Base-by-base conservation (phyloP, 768 basidiomycete species). In the Auricularia auricula-judae region DNA sequence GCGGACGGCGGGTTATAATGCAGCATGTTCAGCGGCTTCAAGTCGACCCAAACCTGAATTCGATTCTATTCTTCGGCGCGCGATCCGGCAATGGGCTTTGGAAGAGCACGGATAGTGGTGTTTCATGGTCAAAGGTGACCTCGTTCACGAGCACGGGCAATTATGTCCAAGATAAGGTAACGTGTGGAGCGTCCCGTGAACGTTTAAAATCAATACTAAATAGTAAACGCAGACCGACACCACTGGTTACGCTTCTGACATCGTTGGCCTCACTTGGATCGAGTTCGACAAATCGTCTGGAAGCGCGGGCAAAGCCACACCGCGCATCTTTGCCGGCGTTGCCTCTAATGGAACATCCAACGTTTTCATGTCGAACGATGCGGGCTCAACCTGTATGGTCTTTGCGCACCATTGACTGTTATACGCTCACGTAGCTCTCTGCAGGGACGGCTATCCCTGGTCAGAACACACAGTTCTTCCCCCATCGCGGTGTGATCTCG, bases 261-360 rank as follows among this genome's bases (percentile, higher is more conserved):
- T 71, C 44, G 71, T 76, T 36, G 77, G 77, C 44, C 77, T 86
- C 62, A 72, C 84, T n/a, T 87, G 81, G 79, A 83, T 87, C 36
- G 86, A 84, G 0, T 86, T 86, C 67, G 85, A 86, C 68, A 74
- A 79, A 53, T 78, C 83, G 4, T 81, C 84, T n/a, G 83, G 84
- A 4, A 73, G 77, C 2, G 75, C 77, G 34, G 84, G 85, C 23
- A 71, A 70, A 4, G 76, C 85, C 0, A 86, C 85, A 14, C 82
- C 79, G 35, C 81, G 85, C 59, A 87, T 88, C 42, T 87, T 87
- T 63, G 85, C 86, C 39, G 86, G 86, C 64, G 86, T 88, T 35
- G 85, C 83, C 0, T 86, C 78, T 67, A 73, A 76, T 36, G 84
- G 83, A 2, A 74, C 81, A 0, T 75, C 75, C 67, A 87, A 84